Evolutionary conservation across 352 stramenopile species (phyloP).

Genomic region (Globisporangium uncinulatum): DNA sequence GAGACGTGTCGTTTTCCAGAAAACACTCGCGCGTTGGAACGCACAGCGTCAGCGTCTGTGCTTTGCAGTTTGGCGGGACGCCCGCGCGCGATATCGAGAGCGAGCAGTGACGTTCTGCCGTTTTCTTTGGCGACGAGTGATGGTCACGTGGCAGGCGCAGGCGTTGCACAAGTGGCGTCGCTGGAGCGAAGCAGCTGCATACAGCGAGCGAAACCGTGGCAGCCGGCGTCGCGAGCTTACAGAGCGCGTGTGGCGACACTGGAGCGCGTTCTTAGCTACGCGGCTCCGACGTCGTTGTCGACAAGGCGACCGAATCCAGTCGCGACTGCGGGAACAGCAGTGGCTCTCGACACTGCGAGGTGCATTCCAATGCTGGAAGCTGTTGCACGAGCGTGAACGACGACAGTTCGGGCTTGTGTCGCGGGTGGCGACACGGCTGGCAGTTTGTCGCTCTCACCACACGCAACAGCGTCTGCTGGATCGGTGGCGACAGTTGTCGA

Average conservation of each 20-base stretch:
- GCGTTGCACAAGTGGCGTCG: conserved; percentile 23
- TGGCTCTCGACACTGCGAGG: not conserved
- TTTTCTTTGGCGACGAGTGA: conserved; percentile 10
- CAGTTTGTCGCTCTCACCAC: not conserved
- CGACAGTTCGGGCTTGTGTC: not conserved
- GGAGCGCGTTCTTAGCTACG: not conserved
- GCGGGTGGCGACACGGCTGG: not conserved
- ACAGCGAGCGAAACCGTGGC: not conserved
- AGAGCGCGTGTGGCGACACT: not conserved
- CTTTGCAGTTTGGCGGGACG: conserved; percentile 11
- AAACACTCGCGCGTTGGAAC: conserved; percentile 6
- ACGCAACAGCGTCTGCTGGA: not conserved
- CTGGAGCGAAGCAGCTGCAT: not conserved
- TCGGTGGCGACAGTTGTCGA: not conserved
- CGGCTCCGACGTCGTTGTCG: conserved; percentile 1
- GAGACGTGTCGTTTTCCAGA: not conserved
- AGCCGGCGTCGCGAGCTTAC: not conserved
- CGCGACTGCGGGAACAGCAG: not conserved
- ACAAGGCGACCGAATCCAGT: conserved; percentile 1
- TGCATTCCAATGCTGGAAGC: conserved; percentile 2
- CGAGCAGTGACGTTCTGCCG: conserved; percentile 9
- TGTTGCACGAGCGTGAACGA: not conserved
- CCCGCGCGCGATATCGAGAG: not conserved
- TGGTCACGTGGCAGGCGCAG: conserved; percentile 4
- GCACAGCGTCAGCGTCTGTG: conserved; percentile 9